Evolutionary conservation across 495 filamentous ascomycete species (phyloP), one percentile per base, ranked within the genome.

Genomic region (Amphirosellinia nigrospora): DNA sequence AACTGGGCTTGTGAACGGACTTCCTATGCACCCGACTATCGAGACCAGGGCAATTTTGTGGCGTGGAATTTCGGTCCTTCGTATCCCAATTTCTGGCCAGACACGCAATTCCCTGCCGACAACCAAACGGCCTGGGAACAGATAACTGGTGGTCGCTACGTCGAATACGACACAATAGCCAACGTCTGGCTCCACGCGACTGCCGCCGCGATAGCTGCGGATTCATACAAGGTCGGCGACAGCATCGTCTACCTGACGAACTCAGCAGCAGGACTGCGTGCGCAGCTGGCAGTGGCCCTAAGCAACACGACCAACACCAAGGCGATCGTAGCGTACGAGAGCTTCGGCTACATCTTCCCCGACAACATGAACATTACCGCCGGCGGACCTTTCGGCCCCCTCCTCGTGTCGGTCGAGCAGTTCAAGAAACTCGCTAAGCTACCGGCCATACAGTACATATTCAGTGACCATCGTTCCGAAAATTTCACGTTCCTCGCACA

Each of bases 251-350:
- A 81, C 71, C 65, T 85, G 4, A 78, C 77, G 16, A 85, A 85
- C 74, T 84, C 82, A 16, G 83, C 82, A 0, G 75, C 73, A 8
- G 82, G 83, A 4, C 71, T 84, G 10, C 79, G 83, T 43, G 83
- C 83, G 0, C 78, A 79, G 72, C 75, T 86, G 72, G 78, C 81
- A 15, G 80, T 72, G 0, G 74, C 76, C 10, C 78, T 78, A 55
- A 78, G 78, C 69, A 84, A 84, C 72, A 66, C 70, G 19, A 83
- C 79, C 6, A 83, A 84, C 58, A 83, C 84, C 72, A 82, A 82
- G 62, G 83, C 77, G 23, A 86, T 84, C 56, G 83, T 86, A 3
- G 75, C 81, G 0, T 85, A 85, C 68, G 83, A 85, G 71, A 73
- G 78, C 69, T 81, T 80, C 55, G 83, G 83, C 23, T 82, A 75